phyloP scores from a whole-genome alignment of 495 filamentous ascomycete species.

The Daldinia childiae region DNA sequence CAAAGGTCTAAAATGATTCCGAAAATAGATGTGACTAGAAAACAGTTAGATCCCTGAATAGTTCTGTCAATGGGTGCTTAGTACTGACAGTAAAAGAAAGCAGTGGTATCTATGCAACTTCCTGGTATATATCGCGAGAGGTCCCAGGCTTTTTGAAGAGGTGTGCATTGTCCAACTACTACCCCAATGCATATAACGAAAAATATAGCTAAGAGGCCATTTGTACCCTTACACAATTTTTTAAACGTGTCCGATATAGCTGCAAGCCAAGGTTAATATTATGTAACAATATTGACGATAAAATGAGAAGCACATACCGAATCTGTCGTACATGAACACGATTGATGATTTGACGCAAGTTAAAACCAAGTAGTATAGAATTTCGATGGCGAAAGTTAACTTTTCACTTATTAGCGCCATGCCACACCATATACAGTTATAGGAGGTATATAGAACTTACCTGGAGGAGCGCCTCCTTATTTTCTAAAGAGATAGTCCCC shows the following conservation, averaged over 20 bases:
- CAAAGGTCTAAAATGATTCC: conserved; percentile 64
- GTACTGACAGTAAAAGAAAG: conserved; percentile 60
- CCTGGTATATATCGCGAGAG: conserved; percentile 47
- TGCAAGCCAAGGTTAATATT: conserved; percentile 17
- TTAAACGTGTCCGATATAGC: conserved; percentile 47
- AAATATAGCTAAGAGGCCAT: conserved; percentile 52
- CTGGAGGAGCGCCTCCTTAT: conserved; percentile 50
- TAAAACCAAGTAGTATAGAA: conserved; percentile 55
- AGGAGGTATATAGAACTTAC: conserved; percentile 9
- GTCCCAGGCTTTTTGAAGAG: conserved; percentile 59
- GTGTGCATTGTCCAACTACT: conserved; percentile 56
- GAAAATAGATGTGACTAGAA: conserved; percentile 55
- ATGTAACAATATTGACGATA: not conserved
- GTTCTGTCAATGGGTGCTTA: too few relatives aligned
- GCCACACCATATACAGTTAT: not conserved
- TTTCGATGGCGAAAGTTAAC: conserved; percentile 53
- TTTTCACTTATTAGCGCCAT: conserved; percentile 24
- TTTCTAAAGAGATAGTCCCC: conserved; percentile 35
- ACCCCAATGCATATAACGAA: conserved; percentile 49
- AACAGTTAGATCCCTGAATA: not conserved
- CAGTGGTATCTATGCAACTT: conserved; percentile 59
- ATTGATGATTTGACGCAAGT: conserved; percentile 59
- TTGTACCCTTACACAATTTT: conserved; percentile 46
- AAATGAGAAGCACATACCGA: conserved; percentile 48
- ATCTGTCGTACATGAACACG: conserved; percentile 58